A percentile compares a stretch with the other conserved stretches of the same genome.
These are phyloP conservation scores for Gossypium trilobum DNA, from an alignment of 441 rosid genomes.

Conservation along the genomic window DNA sequence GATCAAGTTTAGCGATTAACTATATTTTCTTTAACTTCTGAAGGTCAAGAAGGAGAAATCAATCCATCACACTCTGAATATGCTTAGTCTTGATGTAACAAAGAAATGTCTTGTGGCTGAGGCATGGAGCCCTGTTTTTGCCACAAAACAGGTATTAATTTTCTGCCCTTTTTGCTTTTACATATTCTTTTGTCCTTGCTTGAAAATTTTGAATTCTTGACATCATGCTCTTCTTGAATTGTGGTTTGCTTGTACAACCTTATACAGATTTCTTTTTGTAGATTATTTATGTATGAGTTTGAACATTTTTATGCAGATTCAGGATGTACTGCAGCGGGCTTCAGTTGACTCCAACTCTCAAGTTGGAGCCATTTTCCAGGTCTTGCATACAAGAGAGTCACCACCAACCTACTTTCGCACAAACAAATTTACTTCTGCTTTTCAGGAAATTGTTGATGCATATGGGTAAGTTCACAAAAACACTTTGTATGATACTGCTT, in stretches of 20 bases:
- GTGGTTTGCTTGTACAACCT: background rate
- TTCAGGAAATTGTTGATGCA: constrained; percentile 78
- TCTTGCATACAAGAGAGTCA: constrained; percentile 49
- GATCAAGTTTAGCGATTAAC: background rate
- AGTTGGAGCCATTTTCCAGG: constrained; percentile 61
- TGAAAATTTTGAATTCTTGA: background rate
- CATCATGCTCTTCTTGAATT: constrained; percentile 1
- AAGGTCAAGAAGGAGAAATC: constrained; percentile 76
- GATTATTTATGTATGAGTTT: constrained; percentile 11
- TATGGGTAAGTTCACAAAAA: constrained; percentile 51
- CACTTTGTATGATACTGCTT: constrained; percentile 4
- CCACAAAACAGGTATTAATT: constrained; percentile 47
- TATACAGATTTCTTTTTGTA: background rate
- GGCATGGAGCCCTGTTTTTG: constrained; percentile 73
- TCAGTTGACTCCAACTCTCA: constrained; percentile 61
- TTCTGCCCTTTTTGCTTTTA: constrained; percentile 4
- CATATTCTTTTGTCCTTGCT: background rate
- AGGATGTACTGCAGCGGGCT: constrained; percentile 60
- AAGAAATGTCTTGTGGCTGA: constrained; percentile 74
- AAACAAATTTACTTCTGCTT: constrained; percentile 60
- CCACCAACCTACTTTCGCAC: constrained; percentile 74
- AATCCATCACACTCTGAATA: constrained; percentile 55
- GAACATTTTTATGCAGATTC: constrained; percentile 37
- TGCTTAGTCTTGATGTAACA: constrained; percentile 76
- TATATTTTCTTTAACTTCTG: constrained; percentile 18